Evolutionary conservation across 805 yeast genomes (phyloP), one percentile per base, ranked within the genome.

Genomic region (Lachancea waltii): DNA sequence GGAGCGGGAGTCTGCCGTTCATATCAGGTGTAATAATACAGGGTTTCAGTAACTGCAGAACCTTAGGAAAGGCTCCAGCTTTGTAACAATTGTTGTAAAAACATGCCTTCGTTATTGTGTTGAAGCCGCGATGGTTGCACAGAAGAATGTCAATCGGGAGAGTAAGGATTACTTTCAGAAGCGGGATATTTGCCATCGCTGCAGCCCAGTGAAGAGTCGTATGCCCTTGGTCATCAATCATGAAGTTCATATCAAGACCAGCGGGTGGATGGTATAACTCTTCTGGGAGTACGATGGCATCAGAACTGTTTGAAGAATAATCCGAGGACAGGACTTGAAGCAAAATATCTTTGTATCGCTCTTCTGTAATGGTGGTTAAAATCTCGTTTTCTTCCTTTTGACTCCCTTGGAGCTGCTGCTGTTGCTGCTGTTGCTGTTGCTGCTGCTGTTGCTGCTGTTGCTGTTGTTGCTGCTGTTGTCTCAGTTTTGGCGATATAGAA

Each of bases 191-290:
- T 1, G 85, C 90, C 77, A 84, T 73, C 0, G 92, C 80, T 21
- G 85, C 72, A 0, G 94, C 92, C 95, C 95, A 84, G 56, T 84
- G 95, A 38, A 84, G 66, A 1, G 87, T 75, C 0, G 89, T 79
- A 52, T 84, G 87, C 0, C 90, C 90, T 47, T 84, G 92, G 43
- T 77, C 77, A 51, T 84, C 95, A 15, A 84, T 77, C 2, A 80
- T 70, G 42, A 73, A 80, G 53, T 81, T 76, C 36, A 81, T 73
- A 48, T 79, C 73, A 41, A 81, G 75, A 49, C 76, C 74, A 25
- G 66, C 62, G 1, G 90, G 89, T 5, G 84, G 82, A 36, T 67
- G 62, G 21, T 67, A 56, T 19, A 79, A 53, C 36, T 72, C 65
- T 46, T 47, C 50, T 27, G 55, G 50, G 25, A 66, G 60, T n/a